Evolutionary conservation across 2,329 filamentous ascomycete genomes (phyloP), one percentile per base, ranked within the genome.

Genomic region (Ophiostoma perfectum): DNA sequence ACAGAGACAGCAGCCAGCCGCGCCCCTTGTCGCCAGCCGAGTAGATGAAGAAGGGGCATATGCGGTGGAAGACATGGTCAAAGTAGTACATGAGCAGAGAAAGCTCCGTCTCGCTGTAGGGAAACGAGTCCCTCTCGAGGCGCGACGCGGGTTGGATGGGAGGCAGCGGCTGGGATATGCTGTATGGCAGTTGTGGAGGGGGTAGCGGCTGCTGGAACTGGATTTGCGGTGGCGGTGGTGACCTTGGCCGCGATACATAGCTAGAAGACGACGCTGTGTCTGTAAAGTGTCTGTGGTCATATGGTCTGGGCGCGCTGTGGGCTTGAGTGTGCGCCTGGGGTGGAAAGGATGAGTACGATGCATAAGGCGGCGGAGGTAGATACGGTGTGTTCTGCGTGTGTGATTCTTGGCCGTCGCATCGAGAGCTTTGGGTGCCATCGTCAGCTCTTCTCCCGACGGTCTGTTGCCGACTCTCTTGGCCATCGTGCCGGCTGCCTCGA

Each of bases 11-110:
- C 60, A 69, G 66, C 68, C 68, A 69, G 66, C 68, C 68, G 5
- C 68, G 68, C 62, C 68, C 68, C 41, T 67, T 60, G 63, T 69
- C 68, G 63, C 65, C 68, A 18, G 68, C 68, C 16, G 42, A 66
- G 52, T 67, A 69, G 8, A 18, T 39, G 18, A 69, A 69, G n/a
- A 69, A 67, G 5, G 68, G 68, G 3, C 41, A 47, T 11, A 69
- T 18, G 9, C 68, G 68, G 16, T 66, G 66, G 62, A 69, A 69
- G 27, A 69, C 66, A 16, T 69, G 68, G 66, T 69, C 68, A 42
- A 69, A 69, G 66, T 69, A 69, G 63, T 69, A 69, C 66, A 69
- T 69, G 36, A 69, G 62, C 42, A 67, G 36, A 0, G 62, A 65
- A 4, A 69, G n/a, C 36, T 69, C 68, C 1, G 55, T 66, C 38